Base-by-base conservation (phyloP, 2,329 filamentous ascomycete genomes). In the Chrysoporthe austroafricana region DNA sequence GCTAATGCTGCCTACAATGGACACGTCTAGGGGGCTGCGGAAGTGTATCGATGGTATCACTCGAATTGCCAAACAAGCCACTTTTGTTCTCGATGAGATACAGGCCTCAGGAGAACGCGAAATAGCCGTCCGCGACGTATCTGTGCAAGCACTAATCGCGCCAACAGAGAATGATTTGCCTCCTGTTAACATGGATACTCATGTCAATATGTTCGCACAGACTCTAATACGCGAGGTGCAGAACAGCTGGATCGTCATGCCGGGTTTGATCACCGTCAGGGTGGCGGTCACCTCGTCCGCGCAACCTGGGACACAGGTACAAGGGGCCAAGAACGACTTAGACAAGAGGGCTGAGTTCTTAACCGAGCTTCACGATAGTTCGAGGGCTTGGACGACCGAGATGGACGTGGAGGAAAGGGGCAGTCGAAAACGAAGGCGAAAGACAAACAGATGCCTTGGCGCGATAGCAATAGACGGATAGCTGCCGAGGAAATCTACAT, bases 221-320 rank as follows among this genome's bases (percentile, higher is more conserved):
- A 79, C 79, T 61, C 82, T 86, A 48, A 65, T 79, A 5, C 76
- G 78, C 9, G 84, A 86, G 54, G 79, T 85, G 13, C 74, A 75
- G 4, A 78, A 77, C 57, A 82, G 80, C 54, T 86, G 85, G 85
- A 67, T 77, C 8, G 72, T 76, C 1, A 73, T 74, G 3, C 73
- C 71, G 3, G 71, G 73, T 1, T 74, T 68, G 3, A 77, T 84
- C 13, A 78, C 76, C 0, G 77, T 83, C 34, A 80, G 77, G 66
- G 78, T 76, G 3, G 79, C 80, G 4, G 76, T 76, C 2, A 78
- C 75, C 63, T 72, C 71, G 9, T 73, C 72, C 14, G 75, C 73
- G 13, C 73, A 75, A 7, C 67, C 73, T 4, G 73, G 72, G 34
- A 78, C 77, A 21, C 78, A 81, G 62, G 76, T 75, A 1, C 78